Base-by-base conservation (phyloP, 257 asterid genomes). In the Cordia subcordata region DNA sequence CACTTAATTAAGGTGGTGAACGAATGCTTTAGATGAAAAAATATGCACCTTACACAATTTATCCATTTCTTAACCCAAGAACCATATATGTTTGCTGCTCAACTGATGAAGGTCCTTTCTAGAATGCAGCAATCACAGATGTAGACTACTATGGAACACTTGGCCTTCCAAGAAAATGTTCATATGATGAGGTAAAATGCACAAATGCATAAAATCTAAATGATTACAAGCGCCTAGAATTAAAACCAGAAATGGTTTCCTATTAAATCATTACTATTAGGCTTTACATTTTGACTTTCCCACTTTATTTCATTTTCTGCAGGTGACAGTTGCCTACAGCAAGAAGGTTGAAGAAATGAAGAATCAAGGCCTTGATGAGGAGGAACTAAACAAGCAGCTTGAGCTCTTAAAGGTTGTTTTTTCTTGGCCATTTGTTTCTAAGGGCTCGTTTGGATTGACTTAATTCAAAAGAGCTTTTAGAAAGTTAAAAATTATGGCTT, bases 81-180 rank as follows among this genome's bases (percentile, higher is more conserved):
- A 39, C 12, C 44, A 39, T 5, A 39, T 42, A 4, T 42, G 14
- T 42, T 3, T 42, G 15, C 10, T 42, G 35, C 6, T 27, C 3
- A 40, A 45, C 59, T 77, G 55, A 82, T 55, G 40, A 8, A 21
- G 47, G 39, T 53, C 12, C 5, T 66, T 60, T 72, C 66, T 75
- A 81, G 82, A 68, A 60, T 79, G 88, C 95, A 90, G 97, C 94
- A 60, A 86, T 90, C 40, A 84, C 97, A 49, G 94, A 86, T 40
- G 80, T 27, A 45, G 94, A 89, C 80, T 89, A 90, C 75, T 90
- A 90, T 18, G 94, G 77, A 27, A 75, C 65, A 53, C 90, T 86
- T 10, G 90, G 92, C 33, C 80, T 90, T 17, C 73, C 46, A 50
- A 66, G 62, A 55, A 78, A 79, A 53, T 90, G 96, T 67, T 75